Evolutionary conservation across 257 asterid species (phyloP).

Genomic region (Capsicum pubescens): DNA sequence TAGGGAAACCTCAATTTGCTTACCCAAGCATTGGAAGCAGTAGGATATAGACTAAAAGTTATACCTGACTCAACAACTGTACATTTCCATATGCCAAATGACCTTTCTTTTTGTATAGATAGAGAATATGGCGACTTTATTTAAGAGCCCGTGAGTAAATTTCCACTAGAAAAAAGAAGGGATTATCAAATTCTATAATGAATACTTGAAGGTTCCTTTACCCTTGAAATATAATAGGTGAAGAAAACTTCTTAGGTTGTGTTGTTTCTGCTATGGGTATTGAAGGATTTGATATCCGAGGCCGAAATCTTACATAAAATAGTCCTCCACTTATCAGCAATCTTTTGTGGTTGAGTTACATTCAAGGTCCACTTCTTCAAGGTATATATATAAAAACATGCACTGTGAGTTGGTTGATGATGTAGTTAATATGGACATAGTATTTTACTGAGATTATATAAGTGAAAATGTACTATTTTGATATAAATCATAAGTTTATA

Average conservation of each 20-base stretch:
- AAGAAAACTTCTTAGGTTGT: constrained; percentile 93
- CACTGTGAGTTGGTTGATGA: neutral
- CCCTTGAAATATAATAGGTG: constrained; percentile 58
- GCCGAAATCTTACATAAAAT: constrained; percentile 44
- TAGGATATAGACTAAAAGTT: constrained; percentile 79
- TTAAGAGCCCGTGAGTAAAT: constrained; percentile 70
- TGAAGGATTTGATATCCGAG: constrained; percentile 76
- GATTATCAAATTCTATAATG: constrained; percentile 74
- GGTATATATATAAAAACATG: neutral
- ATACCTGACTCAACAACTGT: constrained; percentile 96
- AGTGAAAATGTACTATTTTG: neutral
- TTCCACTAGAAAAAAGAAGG: constrained; percentile 87
- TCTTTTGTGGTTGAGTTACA: neutral
- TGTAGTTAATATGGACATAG: neutral
- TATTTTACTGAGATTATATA: neutral
- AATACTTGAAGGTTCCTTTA: constrained; percentile 80
- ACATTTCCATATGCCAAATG: constrained; percentile 85
- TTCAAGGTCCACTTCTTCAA: neutral
- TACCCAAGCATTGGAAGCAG: constrained; percentile 90
- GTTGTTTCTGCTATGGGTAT: constrained; percentile 90
- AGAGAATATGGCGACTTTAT: constrained; percentile 72
- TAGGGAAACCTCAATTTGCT: constrained; percentile 95
- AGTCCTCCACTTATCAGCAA: too few relatives aligned
- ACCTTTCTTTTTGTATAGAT: constrained; percentile 78
- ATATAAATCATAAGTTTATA: neutral